Evolutionary conservation across 805 yeast genomes (phyloP), one percentile per base, ranked within the genome.

Genomic region (Myxozyma melibiosi): DNA sequence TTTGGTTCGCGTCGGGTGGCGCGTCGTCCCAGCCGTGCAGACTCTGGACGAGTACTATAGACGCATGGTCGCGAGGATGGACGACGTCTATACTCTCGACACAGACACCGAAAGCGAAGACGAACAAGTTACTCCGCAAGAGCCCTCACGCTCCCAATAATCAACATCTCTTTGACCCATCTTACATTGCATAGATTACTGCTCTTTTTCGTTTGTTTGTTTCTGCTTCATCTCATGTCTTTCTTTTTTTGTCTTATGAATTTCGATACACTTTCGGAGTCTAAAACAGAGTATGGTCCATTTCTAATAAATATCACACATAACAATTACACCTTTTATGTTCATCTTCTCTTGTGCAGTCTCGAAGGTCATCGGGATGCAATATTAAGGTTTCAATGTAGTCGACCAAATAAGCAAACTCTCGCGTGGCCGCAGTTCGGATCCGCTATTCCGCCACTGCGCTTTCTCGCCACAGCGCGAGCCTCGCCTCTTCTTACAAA

Each of bases 1-100:
- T 67, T 78, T 92, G 43, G 80, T 81, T 47, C 77, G 90, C 60
- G 92, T 92, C 8, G 82, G 84, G 57, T 92, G 94, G 82, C 77
- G 87, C 60, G 83, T 87, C 13, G 79, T 88, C 2, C 92, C 94
- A 1, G 64, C 65, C 6, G 62, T 53, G 2, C 66, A 68, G 39
- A 55, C 67, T 18, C 66, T 75, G 20, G 57, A 65, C 34, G 68
- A 70, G 42, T 73, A 73, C 63, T 75, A 73, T 55, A 65, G 63
- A 31, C 62, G 68, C 24, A 65, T 74, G 70, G 67, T 70, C 14
- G 49, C 60, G 38, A 64, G 75, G 4, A 56, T 68, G 62, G 57
- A 45, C 22, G 53, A 53, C 9, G 51, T 51, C 7, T 68, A 68
- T 55, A 55, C 47, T 13, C 51, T 68, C 34, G 65, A 58, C 3